These are phyloP conservation scores for Chamaecrista fasciculata DNA, from an alignment of 306 rosid species.

Conservation along the genomic window DNA sequence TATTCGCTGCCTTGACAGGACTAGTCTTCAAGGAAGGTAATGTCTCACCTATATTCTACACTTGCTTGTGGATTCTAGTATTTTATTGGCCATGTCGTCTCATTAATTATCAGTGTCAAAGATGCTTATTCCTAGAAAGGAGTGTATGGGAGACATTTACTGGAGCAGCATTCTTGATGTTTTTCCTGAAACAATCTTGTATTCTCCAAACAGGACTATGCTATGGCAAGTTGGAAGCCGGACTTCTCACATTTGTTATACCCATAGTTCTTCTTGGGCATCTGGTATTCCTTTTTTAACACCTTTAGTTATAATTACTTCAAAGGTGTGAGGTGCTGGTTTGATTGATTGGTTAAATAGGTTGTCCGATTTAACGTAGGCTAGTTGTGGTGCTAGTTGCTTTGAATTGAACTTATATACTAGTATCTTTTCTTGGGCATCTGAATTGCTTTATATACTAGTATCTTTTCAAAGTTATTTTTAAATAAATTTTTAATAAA, in stretches of 20 bases:
- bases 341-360: constrained; percentile 7
- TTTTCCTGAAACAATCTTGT: constrained; percentile 13
- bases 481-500: background rate
- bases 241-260: constrained; percentile 68
- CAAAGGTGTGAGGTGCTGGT: background rate
- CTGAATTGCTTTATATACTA: background rate
- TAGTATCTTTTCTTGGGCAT: background rate
- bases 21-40: constrained; percentile 95
- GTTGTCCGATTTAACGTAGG: background rate
- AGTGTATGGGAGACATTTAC: background rate
- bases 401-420: background rate
- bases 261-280: constrained; percentile 83
- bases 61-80: background rate
- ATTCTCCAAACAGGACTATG: constrained; percentile 71
- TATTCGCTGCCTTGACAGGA: constrained; percentile 84
- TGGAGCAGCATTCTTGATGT: background rate
- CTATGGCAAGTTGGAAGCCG: constrained; percentile 94
- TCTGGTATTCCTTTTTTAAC: constrained; percentile 55
- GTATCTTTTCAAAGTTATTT: background rate
- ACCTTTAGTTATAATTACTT: background rate
- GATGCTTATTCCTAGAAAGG: background rate
- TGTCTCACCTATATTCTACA: constrained; percentile 6
- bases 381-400: background rate
- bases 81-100: background rate
- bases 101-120: constrained; percentile 4